Evolutionary conservation across 2,329 filamentous ascomycete species (phyloP).

Genomic region (Tothia fuscella): DNA sequence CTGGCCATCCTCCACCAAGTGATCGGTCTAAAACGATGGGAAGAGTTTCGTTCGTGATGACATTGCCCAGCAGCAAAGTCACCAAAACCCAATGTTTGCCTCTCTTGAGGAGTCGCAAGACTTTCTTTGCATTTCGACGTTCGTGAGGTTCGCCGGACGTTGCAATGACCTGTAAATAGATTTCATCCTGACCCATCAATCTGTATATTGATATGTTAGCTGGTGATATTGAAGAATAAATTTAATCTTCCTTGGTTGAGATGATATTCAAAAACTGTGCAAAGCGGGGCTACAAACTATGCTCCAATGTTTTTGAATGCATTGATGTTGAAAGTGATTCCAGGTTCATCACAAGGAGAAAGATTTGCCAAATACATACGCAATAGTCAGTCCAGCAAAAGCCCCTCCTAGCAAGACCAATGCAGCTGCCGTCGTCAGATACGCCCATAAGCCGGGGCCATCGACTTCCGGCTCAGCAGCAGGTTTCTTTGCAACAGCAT

Average conservation of each 20-base stretch:
- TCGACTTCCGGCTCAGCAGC: too few species aligned
- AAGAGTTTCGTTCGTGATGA: conserved; percentile 94
- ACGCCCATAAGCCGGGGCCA: conserved; percentile 80
- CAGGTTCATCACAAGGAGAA: background rate
- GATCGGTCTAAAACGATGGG: conserved; percentile 92
- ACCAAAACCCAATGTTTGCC: conserved; percentile 99
- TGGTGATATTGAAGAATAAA: too few species aligned
- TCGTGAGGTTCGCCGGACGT: conserved; percentile 77
- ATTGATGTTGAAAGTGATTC: background rate
- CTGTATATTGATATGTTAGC: conserved; percentile 24
- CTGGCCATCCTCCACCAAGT: conserved; percentile 86
- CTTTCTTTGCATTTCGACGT: conserved; percentile 70
- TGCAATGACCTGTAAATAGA: conserved; percentile 90
- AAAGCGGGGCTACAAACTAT: background rate
- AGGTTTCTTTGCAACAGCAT: too few species aligned
- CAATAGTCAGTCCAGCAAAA: conserved; percentile 89
- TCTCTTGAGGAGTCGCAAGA: conserved; percentile 65
- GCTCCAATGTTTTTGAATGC: background rate
- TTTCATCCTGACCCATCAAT: conserved; percentile 71
- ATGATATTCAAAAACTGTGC: too few species aligned
- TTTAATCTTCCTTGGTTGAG: too few species aligned
- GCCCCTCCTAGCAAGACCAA: conserved; percentile 82
- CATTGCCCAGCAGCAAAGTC: conserved; percentile 84
- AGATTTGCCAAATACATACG: conserved; percentile 42
- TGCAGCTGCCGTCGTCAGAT: conserved; percentile 63